Evolutionary conservation across 1,284 basidiomycete species (phyloP).

Genomic region (Meripilus lineatus): DNA sequence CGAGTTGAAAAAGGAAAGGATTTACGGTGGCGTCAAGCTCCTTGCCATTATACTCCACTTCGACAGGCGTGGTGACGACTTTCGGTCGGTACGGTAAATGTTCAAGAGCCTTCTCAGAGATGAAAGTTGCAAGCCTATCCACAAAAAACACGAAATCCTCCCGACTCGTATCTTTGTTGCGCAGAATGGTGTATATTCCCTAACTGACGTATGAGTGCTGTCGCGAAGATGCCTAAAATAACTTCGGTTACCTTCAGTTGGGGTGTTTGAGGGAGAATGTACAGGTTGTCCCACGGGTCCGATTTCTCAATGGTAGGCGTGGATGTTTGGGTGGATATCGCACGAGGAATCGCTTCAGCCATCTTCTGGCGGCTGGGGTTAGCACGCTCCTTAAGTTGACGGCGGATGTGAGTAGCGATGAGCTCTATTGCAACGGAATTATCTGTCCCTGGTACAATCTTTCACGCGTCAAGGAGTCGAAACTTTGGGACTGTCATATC

Average conservation of each 20-base stretch:
- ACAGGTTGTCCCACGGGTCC: constrained; percentile 49
- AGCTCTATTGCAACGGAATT: constrained; percentile 92
- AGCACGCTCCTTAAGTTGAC: constrained; percentile 77
- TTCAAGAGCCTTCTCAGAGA: constrained; percentile 84
- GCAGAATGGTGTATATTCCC: constrained; percentile 87
- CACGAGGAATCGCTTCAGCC: constrained; percentile 34
- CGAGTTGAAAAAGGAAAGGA: background rate
- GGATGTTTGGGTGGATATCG: constrained; percentile 5
- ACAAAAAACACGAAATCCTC: constrained; percentile 90
- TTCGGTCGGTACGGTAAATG: constrained; percentile 70
- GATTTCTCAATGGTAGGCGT: constrained; percentile 18
- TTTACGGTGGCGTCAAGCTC: constrained; percentile 52
- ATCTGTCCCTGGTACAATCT: constrained; percentile 90
- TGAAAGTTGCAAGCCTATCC: constrained; percentile 80
- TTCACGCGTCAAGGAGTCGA: constrained; percentile 1
- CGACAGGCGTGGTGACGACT: constrained; percentile 67
- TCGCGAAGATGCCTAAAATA: background rate
- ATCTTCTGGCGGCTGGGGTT: constrained; percentile 73
- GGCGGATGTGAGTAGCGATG: constrained; percentile 86
- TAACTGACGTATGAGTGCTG: constrained; percentile 25
- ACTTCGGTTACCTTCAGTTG: constrained; percentile 63
- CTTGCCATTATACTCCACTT: constrained; percentile 55
- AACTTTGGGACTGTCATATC: background rate
- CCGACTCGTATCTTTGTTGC: constrained; percentile 63
- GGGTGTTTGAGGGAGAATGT: constrained; percentile 73